Evolutionary conservation across 805 yeast genomes (phyloP).

Genomic region (Candida piceae): DNA sequence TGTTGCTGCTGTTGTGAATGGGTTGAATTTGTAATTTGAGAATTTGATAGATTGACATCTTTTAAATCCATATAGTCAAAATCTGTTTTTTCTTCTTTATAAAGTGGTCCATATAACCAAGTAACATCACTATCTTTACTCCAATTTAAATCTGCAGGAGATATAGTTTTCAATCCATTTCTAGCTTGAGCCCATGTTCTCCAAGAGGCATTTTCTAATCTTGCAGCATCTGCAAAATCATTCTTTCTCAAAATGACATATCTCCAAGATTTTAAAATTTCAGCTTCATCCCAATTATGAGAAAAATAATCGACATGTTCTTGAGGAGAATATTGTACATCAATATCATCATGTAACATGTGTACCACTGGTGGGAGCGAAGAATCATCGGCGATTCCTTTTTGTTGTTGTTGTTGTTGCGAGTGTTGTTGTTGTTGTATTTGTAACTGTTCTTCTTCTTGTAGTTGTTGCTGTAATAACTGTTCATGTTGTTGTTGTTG

Average conservation of each 20-base stretch:
- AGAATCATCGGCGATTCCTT: conserved; percentile 6
- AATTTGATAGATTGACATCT: conserved; percentile 1
- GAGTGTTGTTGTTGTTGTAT: conserved; percentile 10
- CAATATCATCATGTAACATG: conserved; percentile 79
- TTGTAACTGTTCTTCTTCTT: conserved; percentile 10
- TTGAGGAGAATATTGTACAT: conserved; percentile 72
- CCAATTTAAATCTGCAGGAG: conserved; percentile 94
- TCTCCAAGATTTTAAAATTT: conserved; percentile 93
- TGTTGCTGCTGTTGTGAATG: background rate
- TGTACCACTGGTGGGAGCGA: conserved; percentile 4
- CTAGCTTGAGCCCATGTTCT: conserved; percentile 94
- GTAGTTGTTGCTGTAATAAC: background rate
- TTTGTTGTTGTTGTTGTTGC: conserved; percentile 4
- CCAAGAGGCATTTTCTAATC: conserved; percentile 88
- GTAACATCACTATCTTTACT: conserved; percentile 94
- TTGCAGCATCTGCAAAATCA: conserved; percentile 74
- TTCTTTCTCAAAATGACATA: conserved; percentile 79
- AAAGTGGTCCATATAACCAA: conserved; percentile 91
- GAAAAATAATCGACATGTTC: conserved; percentile 93
- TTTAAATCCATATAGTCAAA: conserved; percentile 16
- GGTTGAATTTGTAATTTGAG: background rate
- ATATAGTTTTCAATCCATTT: conserved; percentile 64
- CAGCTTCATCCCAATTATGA: conserved; percentile 93
- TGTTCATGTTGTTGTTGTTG: conserved; percentile 12
- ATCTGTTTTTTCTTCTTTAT: conserved; percentile 20